Evolutionary conservation across 306 rosid species (phyloP).

Genomic region (Dicorynia guianensis): DNA sequence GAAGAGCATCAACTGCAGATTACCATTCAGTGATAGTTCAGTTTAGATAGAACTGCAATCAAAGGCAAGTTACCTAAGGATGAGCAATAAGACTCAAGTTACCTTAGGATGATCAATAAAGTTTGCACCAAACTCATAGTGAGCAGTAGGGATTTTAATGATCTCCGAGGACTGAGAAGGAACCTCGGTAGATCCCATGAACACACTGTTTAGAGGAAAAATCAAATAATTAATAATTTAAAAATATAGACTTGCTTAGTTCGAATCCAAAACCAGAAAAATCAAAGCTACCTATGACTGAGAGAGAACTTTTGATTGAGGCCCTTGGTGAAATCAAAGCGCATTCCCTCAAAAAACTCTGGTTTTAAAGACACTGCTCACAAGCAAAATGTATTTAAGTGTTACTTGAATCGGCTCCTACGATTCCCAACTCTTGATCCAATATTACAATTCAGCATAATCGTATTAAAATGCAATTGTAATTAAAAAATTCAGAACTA

Average conservation of each 20-base stretch:
- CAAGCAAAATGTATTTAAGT: slow-evolving; percentile 11
- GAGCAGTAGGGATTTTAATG: slow-evolving; percentile 84
- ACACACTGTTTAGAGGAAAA: slow-evolving; percentile 57
- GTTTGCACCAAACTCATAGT: slow-evolving; percentile 96
- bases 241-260: neutral
- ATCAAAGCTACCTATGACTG: slow-evolving; percentile 77
- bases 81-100: neutral
- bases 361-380: slow-evolving; percentile 94
- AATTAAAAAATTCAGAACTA: neutral
- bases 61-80: neutral
- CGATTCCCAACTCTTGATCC: neutral
- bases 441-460: neutral
- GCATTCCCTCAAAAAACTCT: slow-evolving; percentile 93
- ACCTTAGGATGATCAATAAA: slow-evolving; percentile 96
- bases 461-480: neutral
- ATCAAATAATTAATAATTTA: neutral
- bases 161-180: slow-evolving; percentile 89
- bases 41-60: neutral
- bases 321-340: slow-evolving; percentile 91
- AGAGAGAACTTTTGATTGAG: slow-evolving; percentile 91
- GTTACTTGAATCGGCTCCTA: neutral
- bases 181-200: slow-evolving; percentile 91
- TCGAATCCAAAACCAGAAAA: neutral
- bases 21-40: neutral
- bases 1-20: slow-evolving; percentile 82